Percentiles rank a stretch among this genome's conserved stretches.
phyloP scores from a whole-genome alignment of 768 basidiomycete genomes.

The Flagelloscypha sp. region DNA sequence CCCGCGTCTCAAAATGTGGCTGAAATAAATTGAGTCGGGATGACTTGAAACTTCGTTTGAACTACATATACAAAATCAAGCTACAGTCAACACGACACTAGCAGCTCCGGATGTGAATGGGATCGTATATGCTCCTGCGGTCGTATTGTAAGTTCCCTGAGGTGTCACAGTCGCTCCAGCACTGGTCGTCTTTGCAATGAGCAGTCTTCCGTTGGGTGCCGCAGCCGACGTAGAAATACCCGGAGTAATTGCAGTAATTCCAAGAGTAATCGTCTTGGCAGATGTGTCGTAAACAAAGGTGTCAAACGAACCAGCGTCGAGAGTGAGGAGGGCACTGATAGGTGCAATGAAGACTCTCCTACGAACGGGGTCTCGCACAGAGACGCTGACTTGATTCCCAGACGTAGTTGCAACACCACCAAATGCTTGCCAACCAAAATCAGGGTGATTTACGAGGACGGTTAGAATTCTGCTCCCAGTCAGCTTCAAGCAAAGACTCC shows the following conservation, averaged over 20 bases:
- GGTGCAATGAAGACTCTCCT: slow-evolving; percentile 46
- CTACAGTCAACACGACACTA: too few species aligned
- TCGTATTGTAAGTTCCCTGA: slow-evolving; percentile 23
- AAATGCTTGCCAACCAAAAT: slow-evolving; percentile 56
- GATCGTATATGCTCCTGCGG: slow-evolving; percentile 41
- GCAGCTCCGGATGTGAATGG: slow-evolving; percentile 33
- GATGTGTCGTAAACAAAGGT: slow-evolving; percentile 31
- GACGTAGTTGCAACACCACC: slow-evolving; percentile 38
- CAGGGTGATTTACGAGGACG: slow-evolving; percentile 42
- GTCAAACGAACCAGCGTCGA: slow-evolving; percentile 48
- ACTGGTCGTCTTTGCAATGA: slow-evolving; percentile 31
- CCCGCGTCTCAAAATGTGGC: not conserved
- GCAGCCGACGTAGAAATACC: slow-evolving; percentile 32
- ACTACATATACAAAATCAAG: too few species aligned
- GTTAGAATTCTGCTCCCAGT: too few species aligned
- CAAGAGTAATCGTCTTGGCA: slow-evolving; percentile 29
- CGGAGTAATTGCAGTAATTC: slow-evolving; percentile 30
- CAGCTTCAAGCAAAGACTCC: not conserved
- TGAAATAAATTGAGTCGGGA: slow-evolving; percentile 1
- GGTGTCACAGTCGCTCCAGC: slow-evolving; percentile 24
- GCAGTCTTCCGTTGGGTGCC: slow-evolving; percentile 37
- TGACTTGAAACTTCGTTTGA: too few species aligned
- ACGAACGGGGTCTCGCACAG: slow-evolving; percentile 38
- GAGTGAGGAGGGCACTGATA: slow-evolving; percentile 33
- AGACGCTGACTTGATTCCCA: slow-evolving; percentile 31